Evolutionary conservation across 257 asterid species (phyloP).

Genomic region (Cinchona pubescens): DNA sequence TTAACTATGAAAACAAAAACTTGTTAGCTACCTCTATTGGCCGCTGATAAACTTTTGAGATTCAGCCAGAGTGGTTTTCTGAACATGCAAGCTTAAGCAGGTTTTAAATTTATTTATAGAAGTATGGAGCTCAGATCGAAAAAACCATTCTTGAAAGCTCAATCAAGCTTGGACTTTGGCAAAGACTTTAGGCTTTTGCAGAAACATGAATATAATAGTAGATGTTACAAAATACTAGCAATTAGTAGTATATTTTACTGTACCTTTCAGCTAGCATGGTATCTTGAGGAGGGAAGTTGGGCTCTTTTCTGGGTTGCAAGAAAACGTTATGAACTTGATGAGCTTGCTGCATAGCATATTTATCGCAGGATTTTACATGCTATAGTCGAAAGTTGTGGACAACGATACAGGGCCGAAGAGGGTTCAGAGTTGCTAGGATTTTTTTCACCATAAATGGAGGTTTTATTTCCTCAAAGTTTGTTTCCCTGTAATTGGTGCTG

Average conservation of each 20-base stretch:
- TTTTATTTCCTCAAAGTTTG: not conserved
- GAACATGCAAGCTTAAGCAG: not conserved
- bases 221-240: too few relatives aligned
- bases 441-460: not conserved
- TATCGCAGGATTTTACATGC: not conserved
- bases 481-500: not conserved
- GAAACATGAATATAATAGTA: not conserved
- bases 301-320: not conserved
- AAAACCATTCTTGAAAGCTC: not conserved
- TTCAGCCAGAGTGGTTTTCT: not conserved
- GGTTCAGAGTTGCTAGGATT: not conserved
- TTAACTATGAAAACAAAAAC: not conserved
- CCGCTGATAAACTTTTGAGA: too few relatives aligned
- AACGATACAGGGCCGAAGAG: not conserved
- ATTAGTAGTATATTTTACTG: not conserved
- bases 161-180: not conserved
- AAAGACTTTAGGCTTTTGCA: not conserved
- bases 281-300: not conserved
- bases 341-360: not conserved
- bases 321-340: not conserved
- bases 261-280: slow-evolving; percentile 3
- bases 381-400: not conserved
- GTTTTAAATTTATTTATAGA: not conserved
- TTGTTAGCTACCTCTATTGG: too few relatives aligned
- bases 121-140: not conserved